Evolutionary conservation across 2,329 filamentous ascomycete genomes (phyloP).

Genomic region (Daldinia sp.): DNA sequence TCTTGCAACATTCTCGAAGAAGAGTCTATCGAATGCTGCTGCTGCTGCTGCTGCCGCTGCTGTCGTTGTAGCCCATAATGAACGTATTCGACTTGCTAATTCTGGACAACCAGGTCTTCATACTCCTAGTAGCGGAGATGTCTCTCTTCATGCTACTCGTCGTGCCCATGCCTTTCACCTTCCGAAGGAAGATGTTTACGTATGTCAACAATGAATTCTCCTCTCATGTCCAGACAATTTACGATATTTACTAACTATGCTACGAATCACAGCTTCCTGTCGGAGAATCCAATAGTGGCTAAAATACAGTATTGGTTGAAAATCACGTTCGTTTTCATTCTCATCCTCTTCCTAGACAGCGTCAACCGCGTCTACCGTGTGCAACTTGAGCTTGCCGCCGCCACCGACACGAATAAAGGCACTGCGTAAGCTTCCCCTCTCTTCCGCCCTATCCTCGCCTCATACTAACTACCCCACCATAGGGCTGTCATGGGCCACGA

Average conservation of each 20-base stretch:
- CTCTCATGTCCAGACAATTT: background rate
- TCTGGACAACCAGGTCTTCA: conserved; percentile 70
- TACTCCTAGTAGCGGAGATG: conserved; percentile 86
- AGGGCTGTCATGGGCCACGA: conserved; percentile 83
- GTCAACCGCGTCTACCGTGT: conserved; percentile 96
- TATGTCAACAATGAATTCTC: conserved; percentile 49
- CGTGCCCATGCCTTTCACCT: conserved; percentile 85
- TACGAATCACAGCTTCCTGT: conserved; percentile 76
- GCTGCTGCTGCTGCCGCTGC: background rate
- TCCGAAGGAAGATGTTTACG: conserved; percentile 86
- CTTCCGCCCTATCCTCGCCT: conserved; percentile 1
- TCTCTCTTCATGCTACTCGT: conserved; percentile 79
- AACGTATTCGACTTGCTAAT: conserved; percentile 38
- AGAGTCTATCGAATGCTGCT: background rate
- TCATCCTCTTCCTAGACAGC: conserved; percentile 97
- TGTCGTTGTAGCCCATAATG: conserved; percentile 8
- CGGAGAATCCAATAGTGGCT: conserved; percentile 81
- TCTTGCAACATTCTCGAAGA: background rate
- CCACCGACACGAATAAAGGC: conserved; percentile 66
- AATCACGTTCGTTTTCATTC: conserved; percentile 98
- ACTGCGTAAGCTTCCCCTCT: conserved; percentile 55
- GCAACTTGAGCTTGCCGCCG: conserved; percentile 82
- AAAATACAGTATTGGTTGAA: conserved; percentile 98
- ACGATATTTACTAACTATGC: conserved; percentile 6
- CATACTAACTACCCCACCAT: conserved; percentile 6